These are phyloP conservation scores for Neoarthrinium moseri DNA, from an alignment of 2,329 filamentous ascomycete genomes.

Conservation along the genomic window DNA sequence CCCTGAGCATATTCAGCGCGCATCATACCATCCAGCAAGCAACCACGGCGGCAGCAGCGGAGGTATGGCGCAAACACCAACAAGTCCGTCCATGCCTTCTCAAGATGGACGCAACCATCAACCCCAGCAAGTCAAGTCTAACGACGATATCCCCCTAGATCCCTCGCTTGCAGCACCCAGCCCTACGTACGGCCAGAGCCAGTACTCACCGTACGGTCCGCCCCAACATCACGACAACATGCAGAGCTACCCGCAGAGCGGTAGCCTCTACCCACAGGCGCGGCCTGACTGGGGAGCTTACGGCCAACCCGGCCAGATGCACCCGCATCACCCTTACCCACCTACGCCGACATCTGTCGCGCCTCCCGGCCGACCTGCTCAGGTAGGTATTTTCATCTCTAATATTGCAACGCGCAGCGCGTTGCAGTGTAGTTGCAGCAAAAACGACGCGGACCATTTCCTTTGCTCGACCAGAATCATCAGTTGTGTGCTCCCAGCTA, in stretches of 20 bases:
- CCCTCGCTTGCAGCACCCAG: constrained; percentile 92
- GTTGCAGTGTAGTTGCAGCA: too few species aligned
- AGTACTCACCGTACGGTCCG: constrained; percentile 84
- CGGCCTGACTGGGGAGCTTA: constrained; percentile 77
- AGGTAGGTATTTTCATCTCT: constrained; percentile 47
- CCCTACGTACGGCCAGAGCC: constrained; percentile 80
- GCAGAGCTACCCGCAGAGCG: constrained; percentile 68
- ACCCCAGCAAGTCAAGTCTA: constrained; percentile 81
- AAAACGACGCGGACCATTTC: too few species aligned
- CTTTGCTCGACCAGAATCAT: constrained; percentile 3
- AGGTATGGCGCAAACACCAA: constrained; percentile 95
- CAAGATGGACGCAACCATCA: constrained; percentile 79
- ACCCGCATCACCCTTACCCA: constrained; percentile 53
- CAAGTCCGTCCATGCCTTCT: constrained; percentile 94
- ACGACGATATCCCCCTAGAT: constrained; percentile 98
- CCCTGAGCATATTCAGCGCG: constrained; percentile 82
- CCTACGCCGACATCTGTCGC: constrained; percentile 55
- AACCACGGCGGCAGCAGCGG: constrained; percentile 70
- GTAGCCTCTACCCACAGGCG: constrained; percentile 64
- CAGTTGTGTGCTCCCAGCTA: too few species aligned
- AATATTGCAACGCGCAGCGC: not conserved
- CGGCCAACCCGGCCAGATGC: constrained; percentile 48
- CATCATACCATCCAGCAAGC: constrained; percentile 78
- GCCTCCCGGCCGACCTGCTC: constrained; percentile 54
- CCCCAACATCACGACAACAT: constrained; percentile 73